phyloP scores from a whole-genome alignment of 768 basidiomycete genomes.

The Ramaria sp. region DNA sequence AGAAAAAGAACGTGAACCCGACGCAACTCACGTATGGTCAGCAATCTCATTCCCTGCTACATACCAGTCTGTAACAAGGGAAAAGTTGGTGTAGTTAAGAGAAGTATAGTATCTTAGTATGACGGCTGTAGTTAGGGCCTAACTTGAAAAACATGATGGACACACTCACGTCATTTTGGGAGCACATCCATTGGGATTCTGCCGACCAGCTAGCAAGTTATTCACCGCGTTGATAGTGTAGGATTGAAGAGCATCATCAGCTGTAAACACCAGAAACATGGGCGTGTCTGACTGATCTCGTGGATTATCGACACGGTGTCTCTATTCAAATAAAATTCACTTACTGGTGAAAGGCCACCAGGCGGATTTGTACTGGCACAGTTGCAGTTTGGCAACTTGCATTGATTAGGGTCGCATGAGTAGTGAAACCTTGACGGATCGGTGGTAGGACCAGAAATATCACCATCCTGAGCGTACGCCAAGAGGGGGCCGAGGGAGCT shows the following conservation, averaged over 20 bases:
- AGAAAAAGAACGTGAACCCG: background rate
- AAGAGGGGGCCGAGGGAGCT: conserved; percentile 9
- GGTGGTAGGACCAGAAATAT: conserved; percentile 40
- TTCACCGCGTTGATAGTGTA: conserved; percentile 69
- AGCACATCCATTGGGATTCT: conserved; percentile 68
- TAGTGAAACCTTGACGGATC: conserved; percentile 52
- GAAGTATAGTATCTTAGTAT: conserved; percentile 1
- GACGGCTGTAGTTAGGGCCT: background rate
- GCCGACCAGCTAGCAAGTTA: conserved; percentile 62
- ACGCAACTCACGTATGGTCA: conserved; percentile 50
- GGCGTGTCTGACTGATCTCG: conserved; percentile 44
- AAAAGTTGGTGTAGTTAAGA: conserved; percentile 64
- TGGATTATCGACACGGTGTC: conserved; percentile 7
- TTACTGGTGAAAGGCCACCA: conserved; percentile 55
- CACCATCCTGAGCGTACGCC: conserved; percentile 35
- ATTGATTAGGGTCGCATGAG: conserved; percentile 53
- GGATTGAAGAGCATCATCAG: conserved; percentile 67
- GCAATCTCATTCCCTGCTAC: conserved; percentile 79
- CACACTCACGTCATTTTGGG: conserved; percentile 54
- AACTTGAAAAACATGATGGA: background rate
- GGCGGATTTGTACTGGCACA: conserved; percentile 68
- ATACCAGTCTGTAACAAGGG: conserved; percentile 69
- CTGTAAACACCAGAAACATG: conserved; percentile 63
- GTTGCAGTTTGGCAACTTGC: conserved; percentile 59
- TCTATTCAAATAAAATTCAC: conserved; percentile 19